phyloP scores from a whole-genome alignment of 2,329 filamentous ascomycete genomes.

The Conoideocrella luteorostrata region DNA sequence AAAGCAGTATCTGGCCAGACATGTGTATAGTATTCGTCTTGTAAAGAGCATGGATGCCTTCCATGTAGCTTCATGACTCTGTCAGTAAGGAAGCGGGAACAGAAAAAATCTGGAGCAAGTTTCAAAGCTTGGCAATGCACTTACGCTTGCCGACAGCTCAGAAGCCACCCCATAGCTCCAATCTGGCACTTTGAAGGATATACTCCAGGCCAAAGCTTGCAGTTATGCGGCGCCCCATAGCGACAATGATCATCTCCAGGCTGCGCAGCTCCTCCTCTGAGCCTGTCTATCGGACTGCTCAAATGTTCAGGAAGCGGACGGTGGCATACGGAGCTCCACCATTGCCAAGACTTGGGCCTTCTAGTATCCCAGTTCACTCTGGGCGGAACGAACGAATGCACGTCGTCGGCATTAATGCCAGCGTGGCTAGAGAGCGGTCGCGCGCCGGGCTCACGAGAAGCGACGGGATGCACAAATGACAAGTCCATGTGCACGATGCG shows the following conservation, averaged over 20 bases:
- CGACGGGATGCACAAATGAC: conserved; percentile 4
- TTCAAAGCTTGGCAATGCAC: too few relatives aligned
- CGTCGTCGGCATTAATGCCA: background rate
- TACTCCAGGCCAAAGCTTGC: conserved; percentile 16
- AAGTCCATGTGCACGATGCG: conserved; percentile 18
- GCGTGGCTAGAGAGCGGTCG: background rate
- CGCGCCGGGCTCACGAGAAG: background rate
- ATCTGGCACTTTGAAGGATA: conserved; percentile 15
- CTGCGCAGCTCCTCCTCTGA: background rate
- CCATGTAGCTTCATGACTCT: conserved; percentile 16
- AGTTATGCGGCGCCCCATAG: conserved; percentile 12
- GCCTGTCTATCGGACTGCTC: conserved; percentile 9
- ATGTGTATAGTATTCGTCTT: conserved; percentile 21
- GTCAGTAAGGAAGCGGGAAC: background rate
- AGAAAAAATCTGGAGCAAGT: background rate
- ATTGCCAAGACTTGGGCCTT: conserved; percentile 17
- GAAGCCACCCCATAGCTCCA: conserved; percentile 25
- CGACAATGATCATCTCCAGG: conserved; percentile 14
- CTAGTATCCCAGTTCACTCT: background rate
- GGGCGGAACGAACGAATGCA: conserved; percentile 4
- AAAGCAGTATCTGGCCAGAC: conserved; percentile 15
- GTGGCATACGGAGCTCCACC: conserved; percentile 21
- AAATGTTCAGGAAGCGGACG: conserved; percentile 8
- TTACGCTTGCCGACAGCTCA: conserved; percentile 23
- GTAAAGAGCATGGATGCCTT: conserved; percentile 24